Percentiles rank a stretch among this genome's conserved stretches.
Evolutionary conservation across 2,329 filamentous ascomycete species (phyloP).

Genomic region (Talaromyces piceae): DNA sequence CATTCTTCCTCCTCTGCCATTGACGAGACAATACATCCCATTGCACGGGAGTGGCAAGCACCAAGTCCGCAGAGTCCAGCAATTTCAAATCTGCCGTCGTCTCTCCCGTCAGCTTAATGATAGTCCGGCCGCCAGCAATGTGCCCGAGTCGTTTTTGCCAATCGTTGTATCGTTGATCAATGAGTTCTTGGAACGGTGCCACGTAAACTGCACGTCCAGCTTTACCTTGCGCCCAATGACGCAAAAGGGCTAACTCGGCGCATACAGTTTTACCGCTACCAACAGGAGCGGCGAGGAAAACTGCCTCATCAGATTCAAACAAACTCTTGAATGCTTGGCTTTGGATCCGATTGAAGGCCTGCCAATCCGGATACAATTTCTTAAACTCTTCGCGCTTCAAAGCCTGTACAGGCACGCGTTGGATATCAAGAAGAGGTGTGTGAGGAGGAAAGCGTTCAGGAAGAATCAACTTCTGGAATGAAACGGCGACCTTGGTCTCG

Average conservation of each 20-base stretch:
- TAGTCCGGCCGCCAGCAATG: conserved; percentile 74
- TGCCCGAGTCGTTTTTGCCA: conserved; percentile 72
- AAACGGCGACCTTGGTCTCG: conserved; percentile 85
- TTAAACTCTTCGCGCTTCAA: conserved; percentile 80
- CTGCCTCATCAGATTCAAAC: conserved; percentile 85
- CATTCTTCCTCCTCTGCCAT: conserved; percentile 94
- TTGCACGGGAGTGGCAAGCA: conserved; percentile 85
- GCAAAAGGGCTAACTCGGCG: conserved; percentile 85
- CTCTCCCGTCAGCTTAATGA: conserved; percentile 91
- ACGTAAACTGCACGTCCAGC: conserved; percentile 83
- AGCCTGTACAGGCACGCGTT: conserved; percentile 80
- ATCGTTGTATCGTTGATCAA: conserved; percentile 72
- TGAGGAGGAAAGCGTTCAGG: conserved; percentile 94
- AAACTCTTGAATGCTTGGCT: conserved; percentile 95
- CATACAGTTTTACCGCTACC: conserved; percentile 96
- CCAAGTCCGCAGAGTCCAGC: conserved; percentile 76
- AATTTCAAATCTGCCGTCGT: conserved; percentile 84
- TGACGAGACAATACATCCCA: conserved; percentile 95
- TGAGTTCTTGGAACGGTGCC: conserved; percentile 86
- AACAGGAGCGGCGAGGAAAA: conserved; percentile 85
- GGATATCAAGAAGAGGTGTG: conserved; percentile 83
- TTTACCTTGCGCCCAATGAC: conserved; percentile 70
- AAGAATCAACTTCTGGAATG: conserved; percentile 89
- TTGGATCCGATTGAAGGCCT: conserved; percentile 93
- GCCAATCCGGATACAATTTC: conserved; percentile 73